phyloP scores from a whole-genome alignment of 176 grass and related monocot species.

The Zizania latifolia region DNA sequence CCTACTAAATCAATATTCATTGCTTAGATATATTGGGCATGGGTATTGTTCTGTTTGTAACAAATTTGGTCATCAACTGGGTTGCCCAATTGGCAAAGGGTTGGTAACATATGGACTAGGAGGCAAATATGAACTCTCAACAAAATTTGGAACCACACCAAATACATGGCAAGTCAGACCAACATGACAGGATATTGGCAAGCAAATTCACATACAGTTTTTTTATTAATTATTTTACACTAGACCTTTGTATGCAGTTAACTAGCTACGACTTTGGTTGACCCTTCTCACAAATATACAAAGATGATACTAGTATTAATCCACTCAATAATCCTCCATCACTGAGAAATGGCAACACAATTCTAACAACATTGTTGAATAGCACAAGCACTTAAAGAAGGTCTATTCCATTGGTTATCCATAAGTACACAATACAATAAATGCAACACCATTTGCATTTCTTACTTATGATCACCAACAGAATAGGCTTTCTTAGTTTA shows the following conservation, averaged over 20 bases:
- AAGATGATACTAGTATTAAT: background rate
- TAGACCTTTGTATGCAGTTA: background rate
- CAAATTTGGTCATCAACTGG: background rate
- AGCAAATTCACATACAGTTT: background rate
- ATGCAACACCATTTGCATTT: no score
- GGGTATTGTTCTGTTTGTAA: background rate
- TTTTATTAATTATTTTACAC: conserved; percentile 3
- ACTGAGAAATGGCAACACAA: background rate
- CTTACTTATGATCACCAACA: background rate
- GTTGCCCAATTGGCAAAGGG: background rate
- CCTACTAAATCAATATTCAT: background rate
- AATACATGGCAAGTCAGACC: background rate
- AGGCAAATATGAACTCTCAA: background rate
- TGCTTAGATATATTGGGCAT: no score
- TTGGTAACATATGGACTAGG: background rate
- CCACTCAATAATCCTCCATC: background rate
- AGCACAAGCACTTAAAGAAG: no score
- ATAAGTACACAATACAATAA: no score
- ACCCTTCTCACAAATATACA: background rate
- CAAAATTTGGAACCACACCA: background rate
- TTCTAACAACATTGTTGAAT: background rate
- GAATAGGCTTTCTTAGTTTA: background rate
- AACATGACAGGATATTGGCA: background rate
- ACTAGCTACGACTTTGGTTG: background rate
- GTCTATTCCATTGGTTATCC: no score